These are phyloP conservation scores for Lachancea thermotolerans DNA, from an alignment of 805 yeast species.

Conservation along the genomic window DNA sequence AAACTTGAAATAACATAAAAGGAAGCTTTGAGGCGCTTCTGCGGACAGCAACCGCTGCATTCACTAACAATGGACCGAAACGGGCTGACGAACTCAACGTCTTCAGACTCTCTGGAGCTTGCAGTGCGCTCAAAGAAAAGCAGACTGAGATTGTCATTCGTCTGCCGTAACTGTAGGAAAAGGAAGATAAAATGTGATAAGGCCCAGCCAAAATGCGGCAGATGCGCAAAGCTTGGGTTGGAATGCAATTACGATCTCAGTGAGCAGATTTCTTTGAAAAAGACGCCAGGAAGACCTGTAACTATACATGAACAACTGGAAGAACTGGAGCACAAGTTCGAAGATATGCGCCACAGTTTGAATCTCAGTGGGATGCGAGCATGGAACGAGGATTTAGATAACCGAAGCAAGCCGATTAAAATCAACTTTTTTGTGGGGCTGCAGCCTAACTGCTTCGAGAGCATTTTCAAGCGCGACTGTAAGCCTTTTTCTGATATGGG, in stretches of 20 bases:
- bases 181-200: conserved; percentile 48
- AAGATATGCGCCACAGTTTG: neutral
- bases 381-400: neutral
- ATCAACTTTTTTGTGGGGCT: conserved; percentile 5
- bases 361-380: neutral
- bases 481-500: conserved; percentile 9
- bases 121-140: neutral
- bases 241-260: conserved; percentile 6
- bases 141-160: conserved; percentile 4
- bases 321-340: conserved; percentile 6
- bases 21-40: no score
- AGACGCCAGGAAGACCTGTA: neutral
- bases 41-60: no score
- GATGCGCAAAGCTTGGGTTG: conserved; percentile 26
- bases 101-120: neutral
- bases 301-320: conserved; percentile 2
- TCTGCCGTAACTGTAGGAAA: conserved; percentile 30
- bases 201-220: conserved; percentile 39
- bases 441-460: neutral
- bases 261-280: neutral
- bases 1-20: no score
- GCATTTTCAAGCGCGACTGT: conserved; percentile 3
- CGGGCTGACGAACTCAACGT: neutral
- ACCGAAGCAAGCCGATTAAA: neutral
- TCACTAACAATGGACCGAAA: no score